These are phyloP conservation scores for Phytophthora parvispora DNA, from an alignment of 352 stramenopile species.

Conservation along the genomic window DNA sequence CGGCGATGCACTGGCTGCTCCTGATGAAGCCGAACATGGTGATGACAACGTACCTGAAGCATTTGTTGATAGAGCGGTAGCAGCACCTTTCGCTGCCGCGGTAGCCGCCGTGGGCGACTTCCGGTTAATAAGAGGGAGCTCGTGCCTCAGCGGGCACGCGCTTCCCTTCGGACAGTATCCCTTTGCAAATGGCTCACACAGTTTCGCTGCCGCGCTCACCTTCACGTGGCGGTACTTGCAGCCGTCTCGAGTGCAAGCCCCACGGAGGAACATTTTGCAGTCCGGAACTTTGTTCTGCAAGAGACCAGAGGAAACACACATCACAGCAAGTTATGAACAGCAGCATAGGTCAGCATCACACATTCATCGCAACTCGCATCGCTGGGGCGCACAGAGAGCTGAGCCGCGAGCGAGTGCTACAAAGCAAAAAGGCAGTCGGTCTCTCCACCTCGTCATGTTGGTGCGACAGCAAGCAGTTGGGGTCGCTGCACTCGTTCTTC, in stretches of 20 bases:
- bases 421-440: constrained; percentile 20
- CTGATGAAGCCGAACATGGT: constrained; percentile 16
- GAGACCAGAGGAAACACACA: constrained; percentile 15
- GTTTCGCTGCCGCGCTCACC: constrained; percentile 68
- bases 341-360: constrained; percentile 20
- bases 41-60: constrained; percentile 50
- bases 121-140: constrained; percentile 47
- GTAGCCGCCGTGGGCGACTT: constrained; percentile 7
- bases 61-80: constrained; percentile 11
- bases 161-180: constrained; percentile 73
- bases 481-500: constrained; percentile 68
- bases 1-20: constrained; percentile 1
- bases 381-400: constrained; percentile 1
- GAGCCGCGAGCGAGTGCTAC: constrained; percentile 13
- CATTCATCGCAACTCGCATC: constrained; percentile 19
- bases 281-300: constrained; percentile 87
- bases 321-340: constrained; percentile 32
- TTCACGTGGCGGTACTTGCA: constrained; percentile 89
- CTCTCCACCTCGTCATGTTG: constrained; percentile 76
- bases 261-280: constrained; percentile 83
- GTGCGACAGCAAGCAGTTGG: constrained; percentile 75
- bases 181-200: constrained; percentile 75
- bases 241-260: constrained; percentile 73
- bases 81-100: constrained; percentile 5
- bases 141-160: constrained; percentile 69